Evolutionary conservation across 2,329 filamentous ascomycete genomes (phyloP), one percentile per base, ranked within the genome.

Genomic region (Aspergillus luchuensis): DNA sequence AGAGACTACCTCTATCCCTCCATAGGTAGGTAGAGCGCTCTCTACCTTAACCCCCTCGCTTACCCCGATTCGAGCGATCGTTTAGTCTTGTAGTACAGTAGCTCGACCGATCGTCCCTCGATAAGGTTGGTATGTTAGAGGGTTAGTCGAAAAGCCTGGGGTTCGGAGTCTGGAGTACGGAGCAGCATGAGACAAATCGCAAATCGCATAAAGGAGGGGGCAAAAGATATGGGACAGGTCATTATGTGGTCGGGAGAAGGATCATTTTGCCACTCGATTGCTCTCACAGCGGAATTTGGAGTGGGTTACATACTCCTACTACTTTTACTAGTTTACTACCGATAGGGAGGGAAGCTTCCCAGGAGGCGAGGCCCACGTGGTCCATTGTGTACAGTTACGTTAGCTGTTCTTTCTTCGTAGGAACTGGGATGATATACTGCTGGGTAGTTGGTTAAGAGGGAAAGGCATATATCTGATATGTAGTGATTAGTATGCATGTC

Each of bases 21-120:
- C 33, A 36, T 36, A 36, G 33, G 33, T 33, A 33, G 30, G 10
- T 36, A 36, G 33, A 36, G 33, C 11, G 11, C 33, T 13, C 33
- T 36, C 11, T 13, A 5, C 30, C 36, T 19, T 10, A 7, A 7
- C 39, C 45, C 15, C 45, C 45, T 49, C 21, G 21, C 45, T 15
- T 48, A 28, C 45, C 39, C 21, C 19, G 23, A 48, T 48, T 19
- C 19, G n/a, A 30, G 30, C 39, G 36, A 45, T 55, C 38, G 38
- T 19, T 17, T 23, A 11, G 28, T 45, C 52, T 28, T 36, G 33
- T 36, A 39, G 28, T 28, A 13, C 11, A 39, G 28, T 28, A 13
- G 21, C 51, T 54, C 50, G 25, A 28, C 38, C 52, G 52, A 55
- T 55, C 52, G 50, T 33, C 25, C 36, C 39, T 55, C 52, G 52